Evolutionary conservation across 768 basidiomycete species (phyloP).

Genomic region (Amanita jacksonii): DNA sequence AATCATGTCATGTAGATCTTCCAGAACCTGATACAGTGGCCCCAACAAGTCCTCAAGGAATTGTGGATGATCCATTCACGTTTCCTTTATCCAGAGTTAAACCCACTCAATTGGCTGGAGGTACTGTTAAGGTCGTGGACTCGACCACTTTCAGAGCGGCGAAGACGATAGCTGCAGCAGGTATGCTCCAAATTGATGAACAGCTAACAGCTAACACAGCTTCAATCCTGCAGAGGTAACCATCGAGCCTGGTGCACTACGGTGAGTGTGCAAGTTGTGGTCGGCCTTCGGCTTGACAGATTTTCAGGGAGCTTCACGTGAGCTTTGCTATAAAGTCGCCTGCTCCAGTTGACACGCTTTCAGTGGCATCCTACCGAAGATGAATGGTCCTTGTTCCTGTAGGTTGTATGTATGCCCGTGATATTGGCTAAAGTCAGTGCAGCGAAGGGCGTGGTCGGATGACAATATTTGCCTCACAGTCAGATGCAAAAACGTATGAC

Average conservation of each 20-base stretch:
- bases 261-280: slow-evolving; percentile 20
- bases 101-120: slow-evolving; percentile 35
- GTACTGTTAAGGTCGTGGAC: slow-evolving; percentile 42
- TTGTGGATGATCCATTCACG: slow-evolving; percentile 34
- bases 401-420: slow-evolving; percentile 12
- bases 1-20: slow-evolving; percentile 17
- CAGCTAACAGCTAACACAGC: too few species aligned
- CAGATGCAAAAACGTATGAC: slow-evolving; percentile 49
- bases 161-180: slow-evolving; percentile 41
- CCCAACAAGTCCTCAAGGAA: slow-evolving; percentile 34
- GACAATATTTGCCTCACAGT: slow-evolving; percentile 44
- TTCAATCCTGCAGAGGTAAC: slow-evolving; percentile 37
- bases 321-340: slow-evolving; percentile 6
- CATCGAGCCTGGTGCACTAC: slow-evolving; percentile 46
- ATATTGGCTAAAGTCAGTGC: slow-evolving; percentile 1
- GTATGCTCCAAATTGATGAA: neutral
- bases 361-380: slow-evolving; percentile 67
- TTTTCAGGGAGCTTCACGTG: slow-evolving; percentile 45
- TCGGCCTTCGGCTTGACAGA: neutral
- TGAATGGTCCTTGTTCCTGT: slow-evolving; percentile 58
- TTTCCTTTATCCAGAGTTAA: slow-evolving; percentile 38
- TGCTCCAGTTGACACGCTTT: slow-evolving; percentile 4
- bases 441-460: slow-evolving; percentile 47
- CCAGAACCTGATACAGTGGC: slow-evolving; percentile 25
- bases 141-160: slow-evolving; percentile 42